Percentiles rank a stretch among this genome's conserved stretches.
These are phyloP conservation scores for Haplographium delicatum DNA, from an alignment of 495 filamentous ascomycete species.

Conservation along the genomic window DNA sequence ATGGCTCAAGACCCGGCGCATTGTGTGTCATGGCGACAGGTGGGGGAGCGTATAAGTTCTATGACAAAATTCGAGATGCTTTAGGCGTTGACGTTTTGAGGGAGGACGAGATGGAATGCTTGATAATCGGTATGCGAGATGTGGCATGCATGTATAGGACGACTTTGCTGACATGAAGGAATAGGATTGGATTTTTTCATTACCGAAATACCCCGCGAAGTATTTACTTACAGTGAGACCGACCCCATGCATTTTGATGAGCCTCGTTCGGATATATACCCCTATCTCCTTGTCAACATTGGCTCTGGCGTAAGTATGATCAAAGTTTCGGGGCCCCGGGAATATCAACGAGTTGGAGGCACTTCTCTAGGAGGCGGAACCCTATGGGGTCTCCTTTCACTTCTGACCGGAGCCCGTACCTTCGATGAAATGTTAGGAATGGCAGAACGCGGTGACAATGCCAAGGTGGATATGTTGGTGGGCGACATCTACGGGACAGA, in stretches of 20 bases:
- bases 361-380: constrained; percentile 94
- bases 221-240: constrained; percentile 89
- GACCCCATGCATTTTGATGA: constrained; percentile 82
- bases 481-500: constrained; percentile 97
- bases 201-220: constrained; percentile 90
- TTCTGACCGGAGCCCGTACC: constrained; percentile 81
- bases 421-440: constrained; percentile 96
- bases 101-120: constrained; percentile 98
- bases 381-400: constrained; percentile 86
- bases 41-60: constrained; percentile 92
- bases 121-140: constrained; percentile 72
- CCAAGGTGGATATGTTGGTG: constrained; percentile 91
- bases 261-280: constrained; percentile 72
- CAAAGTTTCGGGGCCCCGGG: constrained; percentile 84
- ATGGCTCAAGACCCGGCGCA: constrained; percentile 58
- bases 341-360: constrained; percentile 86
- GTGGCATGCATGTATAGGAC: constrained; percentile 40
- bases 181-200: constrained; percentile 96
- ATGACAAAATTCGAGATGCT: constrained; percentile 76
- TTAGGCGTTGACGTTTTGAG: constrained; percentile 81
- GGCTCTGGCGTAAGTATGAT: constrained; percentile 99
- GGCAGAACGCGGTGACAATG: constrained; percentile 91
- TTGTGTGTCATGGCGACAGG: constrained; percentile 92
- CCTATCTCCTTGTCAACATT: constrained; percentile 96
- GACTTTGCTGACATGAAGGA: constrained; percentile 1